Evolutionary conservation across 75 land plant species (phyloP).

Genomic region (Picea sitchensis): DNA sequence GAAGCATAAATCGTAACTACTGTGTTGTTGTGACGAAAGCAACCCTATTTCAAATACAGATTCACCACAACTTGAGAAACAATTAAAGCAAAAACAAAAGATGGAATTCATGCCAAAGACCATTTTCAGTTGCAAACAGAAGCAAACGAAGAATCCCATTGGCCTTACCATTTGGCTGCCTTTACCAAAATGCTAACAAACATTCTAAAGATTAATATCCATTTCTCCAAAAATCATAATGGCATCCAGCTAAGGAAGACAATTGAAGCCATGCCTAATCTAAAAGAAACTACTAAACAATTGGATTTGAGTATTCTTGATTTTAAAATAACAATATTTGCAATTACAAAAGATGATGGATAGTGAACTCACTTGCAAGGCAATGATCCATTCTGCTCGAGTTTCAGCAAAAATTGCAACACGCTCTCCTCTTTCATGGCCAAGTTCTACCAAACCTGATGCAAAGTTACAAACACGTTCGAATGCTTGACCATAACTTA

Average conservation of each 20-base stretch:
- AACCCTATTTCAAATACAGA: constrained; percentile 52
- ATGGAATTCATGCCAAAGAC: not conserved
- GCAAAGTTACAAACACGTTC: constrained; percentile 57
- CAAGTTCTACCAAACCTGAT: constrained; percentile 76
- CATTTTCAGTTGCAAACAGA: not conserved
- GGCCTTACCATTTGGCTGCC: not conserved
- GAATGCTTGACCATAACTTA: constrained; percentile 59
- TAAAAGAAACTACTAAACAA: not conserved
- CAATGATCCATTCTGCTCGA: constrained; percentile 87
- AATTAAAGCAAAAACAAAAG: not conserved
- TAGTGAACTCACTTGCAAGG: constrained; percentile 66
- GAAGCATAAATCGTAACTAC: constrained; percentile 98
- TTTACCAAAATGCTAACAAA: not conserved
- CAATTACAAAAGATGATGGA: not conserved
- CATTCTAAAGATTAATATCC: not conserved
- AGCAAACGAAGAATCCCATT: not conserved
- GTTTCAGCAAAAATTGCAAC: constrained; percentile 97
- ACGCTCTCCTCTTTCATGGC: constrained; percentile 71
- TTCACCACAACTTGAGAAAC: not conserved
- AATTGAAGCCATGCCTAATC: not conserved
- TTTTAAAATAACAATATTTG: not conserved
- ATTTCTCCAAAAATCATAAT: not conserved
- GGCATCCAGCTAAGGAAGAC: not conserved
- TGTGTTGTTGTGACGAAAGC: constrained; percentile 84
- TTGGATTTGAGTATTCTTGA: not conserved